These are phyloP conservation scores for Verticillium nonalfalfae DNA, from an alignment of 2,329 filamentous ascomycete species.

Conservation along the genomic window DNA sequence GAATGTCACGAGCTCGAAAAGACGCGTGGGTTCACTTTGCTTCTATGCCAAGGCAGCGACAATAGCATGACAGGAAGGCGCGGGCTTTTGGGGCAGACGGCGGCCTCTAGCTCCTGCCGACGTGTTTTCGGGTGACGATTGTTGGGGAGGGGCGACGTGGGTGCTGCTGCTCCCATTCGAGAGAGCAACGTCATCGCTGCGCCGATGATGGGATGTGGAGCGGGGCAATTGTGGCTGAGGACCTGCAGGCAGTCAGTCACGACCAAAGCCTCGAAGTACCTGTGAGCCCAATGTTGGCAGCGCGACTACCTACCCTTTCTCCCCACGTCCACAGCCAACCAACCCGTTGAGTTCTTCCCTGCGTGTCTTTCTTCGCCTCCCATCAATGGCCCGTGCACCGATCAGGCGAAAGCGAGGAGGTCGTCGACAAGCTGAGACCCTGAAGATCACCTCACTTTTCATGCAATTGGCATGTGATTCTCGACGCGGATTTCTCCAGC, in stretches of 20 bases:
- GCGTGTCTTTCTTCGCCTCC: not conserved
- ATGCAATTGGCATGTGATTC: not conserved
- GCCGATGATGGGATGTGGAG: constrained; percentile 1
- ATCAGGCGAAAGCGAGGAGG: not conserved
- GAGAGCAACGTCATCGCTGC: not conserved
- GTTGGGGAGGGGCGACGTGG: not conserved
- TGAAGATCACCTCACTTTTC: not conserved
- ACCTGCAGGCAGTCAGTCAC: not conserved
- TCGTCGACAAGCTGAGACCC: not conserved
- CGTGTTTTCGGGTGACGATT: not conserved
- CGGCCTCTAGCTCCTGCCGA: not conserved
- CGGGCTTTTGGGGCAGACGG: not conserved
- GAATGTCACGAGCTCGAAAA: not conserved
- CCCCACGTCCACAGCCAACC: not conserved
- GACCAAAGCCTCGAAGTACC: not conserved
- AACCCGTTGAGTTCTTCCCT: not conserved
- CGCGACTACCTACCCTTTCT: too few species aligned
- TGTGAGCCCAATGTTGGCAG: accelerated
- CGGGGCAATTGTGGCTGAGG: not conserved
- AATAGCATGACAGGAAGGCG: not conserved
- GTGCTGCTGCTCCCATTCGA: not conserved
- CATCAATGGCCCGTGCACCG: not conserved
- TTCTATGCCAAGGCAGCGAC: constrained; percentile 1
- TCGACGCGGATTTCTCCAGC: not conserved
- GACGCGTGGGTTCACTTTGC: not conserved